A percentile compares a stretch with the other conserved stretches of the same genome.
Evolutionary conservation across 441 rosid species (phyloP).

Genomic region (Euphorbia corollata): DNA sequence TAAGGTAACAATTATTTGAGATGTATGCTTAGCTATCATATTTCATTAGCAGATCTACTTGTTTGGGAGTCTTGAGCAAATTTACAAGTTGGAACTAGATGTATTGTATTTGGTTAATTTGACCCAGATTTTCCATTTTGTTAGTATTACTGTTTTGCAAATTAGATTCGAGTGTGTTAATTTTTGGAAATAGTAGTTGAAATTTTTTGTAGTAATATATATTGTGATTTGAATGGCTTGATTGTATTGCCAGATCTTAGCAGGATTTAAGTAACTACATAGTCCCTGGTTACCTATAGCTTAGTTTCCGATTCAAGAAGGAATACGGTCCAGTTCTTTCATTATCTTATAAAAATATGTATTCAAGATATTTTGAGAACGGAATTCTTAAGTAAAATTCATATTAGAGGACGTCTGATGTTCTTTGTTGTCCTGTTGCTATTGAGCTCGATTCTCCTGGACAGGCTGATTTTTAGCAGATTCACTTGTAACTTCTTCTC

Average conservation of each 20-base stretch:
- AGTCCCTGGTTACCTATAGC: not conserved
- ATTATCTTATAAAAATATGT: not conserved
- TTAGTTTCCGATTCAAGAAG: not conserved
- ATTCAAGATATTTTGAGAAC: not conserved
- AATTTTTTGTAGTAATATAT: not conserved
- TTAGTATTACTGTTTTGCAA: not conserved
- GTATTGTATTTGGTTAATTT: no score
- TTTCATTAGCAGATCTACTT: no score
- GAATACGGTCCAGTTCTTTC: not conserved
- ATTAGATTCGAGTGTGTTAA: not conserved
- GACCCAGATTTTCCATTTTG: not conserved
- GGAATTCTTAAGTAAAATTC: not conserved
- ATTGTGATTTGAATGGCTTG: not conserved
- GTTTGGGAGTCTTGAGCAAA: not conserved
- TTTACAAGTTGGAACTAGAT: no score
- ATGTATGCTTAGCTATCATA: not conserved
- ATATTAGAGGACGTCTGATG: not conserved
- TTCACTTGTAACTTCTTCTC: not conserved
- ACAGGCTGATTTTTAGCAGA: not conserved
- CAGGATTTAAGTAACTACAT: not conserved
- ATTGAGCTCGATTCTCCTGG: slow-evolving; percentile 4
- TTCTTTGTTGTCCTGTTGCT: not conserved
- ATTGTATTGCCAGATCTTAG: not conserved
- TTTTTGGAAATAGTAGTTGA: not conserved
- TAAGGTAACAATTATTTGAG: not conserved